Evolutionary conservation across 129 eudicot genomes (phyloP), one percentile per base, ranked within the genome.

Genomic region (Ambrosia artemisiifolia): DNA sequence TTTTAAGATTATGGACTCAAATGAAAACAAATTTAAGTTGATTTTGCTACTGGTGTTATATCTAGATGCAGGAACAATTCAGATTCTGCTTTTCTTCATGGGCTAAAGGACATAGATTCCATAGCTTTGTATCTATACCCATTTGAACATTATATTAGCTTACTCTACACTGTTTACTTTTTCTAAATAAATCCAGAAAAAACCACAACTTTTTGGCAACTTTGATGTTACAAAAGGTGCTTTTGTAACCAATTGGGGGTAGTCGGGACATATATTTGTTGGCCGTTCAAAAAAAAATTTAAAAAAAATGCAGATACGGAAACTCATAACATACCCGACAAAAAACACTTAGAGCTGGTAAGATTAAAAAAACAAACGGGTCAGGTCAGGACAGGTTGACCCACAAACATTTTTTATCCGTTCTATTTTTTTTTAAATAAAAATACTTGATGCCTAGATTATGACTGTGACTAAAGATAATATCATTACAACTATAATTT

Each of bases 31-130:
- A 57, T 10, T 57, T 11, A 57, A 57, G 11, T 47, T 48, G 43
- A 32, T 7, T 47, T 67, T 67, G 43, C 24, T 46, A 5, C 19
- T 67, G n/a, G 30, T 46, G 30, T 38, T 7, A 47, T 6, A 69
- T 69, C 60, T n/a, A 68, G 44, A 69, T 36, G 24, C 18, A 49
- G 62, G 73, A 36, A 69, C 73, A 33, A 49, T 69, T 69, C 42
- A 69, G 62, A 32, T 60, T 60, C 65, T 32, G n/a, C n/a, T 6
- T 60, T 60, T 60, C 65, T 32, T 30, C 19, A 16, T 60, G 43
- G 43, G 10, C 14, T 32, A 17, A 60, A 32, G 11, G 32, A 33
- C 65, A 59, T 30, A 60, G 65, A 32, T 60, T 60, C 65, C 65
- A 32, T 32, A 60, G 43, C 65, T 60, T 40, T 60, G 65, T 60